Conservation (phyloP, 1,139 yeast species). For the Diutina mesorugosa region DNA sequence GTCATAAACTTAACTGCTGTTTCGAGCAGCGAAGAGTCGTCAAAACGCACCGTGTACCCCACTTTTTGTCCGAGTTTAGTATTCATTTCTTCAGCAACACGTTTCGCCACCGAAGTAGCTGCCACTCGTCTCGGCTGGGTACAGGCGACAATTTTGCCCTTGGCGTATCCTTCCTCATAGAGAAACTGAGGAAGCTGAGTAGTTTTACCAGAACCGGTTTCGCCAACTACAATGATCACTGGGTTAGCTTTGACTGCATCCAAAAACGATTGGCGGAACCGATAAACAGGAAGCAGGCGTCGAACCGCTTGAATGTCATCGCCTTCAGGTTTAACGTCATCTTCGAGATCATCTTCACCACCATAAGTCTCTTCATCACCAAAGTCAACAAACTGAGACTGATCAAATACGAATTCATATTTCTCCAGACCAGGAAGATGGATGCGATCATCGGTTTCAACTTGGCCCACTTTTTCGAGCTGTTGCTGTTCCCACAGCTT, state of each 20-base stretch:
- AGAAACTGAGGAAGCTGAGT: constrained; percentile 89
- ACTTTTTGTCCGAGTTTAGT: constrained; percentile 63
- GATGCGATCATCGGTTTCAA: constrained; percentile 30
- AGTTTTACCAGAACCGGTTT: constrained; percentile 96
- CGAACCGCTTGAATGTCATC: constrained; percentile 32
- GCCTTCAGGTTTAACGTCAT: background rate
- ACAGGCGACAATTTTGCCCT: constrained; percentile 32
- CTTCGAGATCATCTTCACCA: background rate
- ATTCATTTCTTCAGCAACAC: constrained; percentile 84
- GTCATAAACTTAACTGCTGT: constrained; percentile 81
- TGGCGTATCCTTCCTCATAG: constrained; percentile 67
- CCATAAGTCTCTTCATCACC: constrained; percentile 23
- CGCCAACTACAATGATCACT: constrained; percentile 83
- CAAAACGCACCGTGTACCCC: constrained; percentile 83
- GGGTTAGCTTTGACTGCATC: constrained; percentile 52
- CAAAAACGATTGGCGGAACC: constrained; percentile 50
- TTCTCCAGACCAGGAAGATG: constrained; percentile 32
- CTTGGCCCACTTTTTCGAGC: constrained; percentile 31
- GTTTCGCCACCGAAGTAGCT: constrained; percentile 82
- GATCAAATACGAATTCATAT: constrained; percentile 79
- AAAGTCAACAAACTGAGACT: constrained; percentile 60
- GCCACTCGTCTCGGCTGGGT: constrained; percentile 97
- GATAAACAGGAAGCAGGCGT: constrained; percentile 64
- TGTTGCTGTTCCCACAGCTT: constrained; percentile 54
- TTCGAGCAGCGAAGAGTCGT: constrained; percentile 49